These are phyloP conservation scores for Zymoseptoria passerinii DNA, from an alignment of 2,329 filamentous ascomycete species.

Conservation along the genomic window DNA sequence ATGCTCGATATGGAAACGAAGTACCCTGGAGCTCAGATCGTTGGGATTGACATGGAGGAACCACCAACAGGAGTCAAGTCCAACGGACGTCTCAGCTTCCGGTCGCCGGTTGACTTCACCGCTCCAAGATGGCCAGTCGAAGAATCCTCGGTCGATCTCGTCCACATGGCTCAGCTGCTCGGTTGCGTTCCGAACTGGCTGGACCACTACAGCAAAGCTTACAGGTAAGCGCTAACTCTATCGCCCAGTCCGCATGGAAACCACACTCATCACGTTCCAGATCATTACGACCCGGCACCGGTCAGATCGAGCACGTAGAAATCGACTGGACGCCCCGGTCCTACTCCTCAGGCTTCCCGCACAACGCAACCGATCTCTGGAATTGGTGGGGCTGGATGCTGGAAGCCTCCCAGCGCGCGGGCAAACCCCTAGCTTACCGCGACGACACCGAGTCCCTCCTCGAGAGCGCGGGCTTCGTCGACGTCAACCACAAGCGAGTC, in stretches of 20 bases:
- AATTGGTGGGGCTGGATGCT: slow-evolving; percentile 64
- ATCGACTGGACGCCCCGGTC: slow-evolving; percentile 73
- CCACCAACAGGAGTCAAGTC: background rate
- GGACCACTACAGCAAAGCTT: slow-evolving; percentile 60
- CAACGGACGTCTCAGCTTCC: slow-evolving; percentile 10
- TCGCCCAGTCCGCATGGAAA: background rate
- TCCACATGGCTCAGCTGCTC: slow-evolving; percentile 71
- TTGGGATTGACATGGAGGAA: slow-evolving; percentile 21
- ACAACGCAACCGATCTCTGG: slow-evolving; percentile 47
- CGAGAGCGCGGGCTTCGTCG: slow-evolving; percentile 64
- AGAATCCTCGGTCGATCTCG: slow-evolving; percentile 67
- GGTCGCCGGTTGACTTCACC: slow-evolving; percentile 56
- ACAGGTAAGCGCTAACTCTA: slow-evolving; percentile 1
- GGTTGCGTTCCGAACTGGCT: slow-evolving; percentile 73
- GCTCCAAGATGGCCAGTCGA: slow-evolving; percentile 65
- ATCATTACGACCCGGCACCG: slow-evolving; percentile 66
- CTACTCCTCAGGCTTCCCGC: slow-evolving; percentile 44
- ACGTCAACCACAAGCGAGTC: slow-evolving; percentile 59
- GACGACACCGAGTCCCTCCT: slow-evolving; percentile 54
- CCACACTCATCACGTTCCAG: slow-evolving; percentile 34
- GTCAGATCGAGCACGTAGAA: slow-evolving; percentile 79
- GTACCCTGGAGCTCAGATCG: slow-evolving; percentile 28
- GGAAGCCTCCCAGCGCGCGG: slow-evolving; percentile 57
- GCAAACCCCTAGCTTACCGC: slow-evolving; percentile 59
- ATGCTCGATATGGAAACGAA: slow-evolving; percentile 72